Percentiles rank a stretch among this genome's conserved stretches.
phyloP scores from a whole-genome alignment of 768 basidiomycete genomes.

The Leccinum sublutescens region DNA sequence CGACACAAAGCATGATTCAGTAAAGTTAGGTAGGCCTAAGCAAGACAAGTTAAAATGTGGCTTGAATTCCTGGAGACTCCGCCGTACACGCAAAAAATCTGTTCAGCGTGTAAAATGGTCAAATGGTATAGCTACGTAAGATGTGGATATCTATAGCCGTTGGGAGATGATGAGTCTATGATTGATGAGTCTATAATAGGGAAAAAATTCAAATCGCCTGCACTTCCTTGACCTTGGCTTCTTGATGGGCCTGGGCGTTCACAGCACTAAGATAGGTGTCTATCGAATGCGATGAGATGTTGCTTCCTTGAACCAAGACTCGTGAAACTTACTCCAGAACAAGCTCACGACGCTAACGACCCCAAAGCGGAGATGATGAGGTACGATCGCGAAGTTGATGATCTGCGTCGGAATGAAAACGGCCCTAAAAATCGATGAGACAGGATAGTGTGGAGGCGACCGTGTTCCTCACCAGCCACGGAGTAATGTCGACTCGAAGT shows the following conservation, averaged over 20 bases:
- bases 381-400: slow-evolving; percentile 76
- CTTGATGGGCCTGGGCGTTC: slow-evolving; percentile 37
- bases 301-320: neutral
- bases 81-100: neutral
- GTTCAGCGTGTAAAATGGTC: neutral
- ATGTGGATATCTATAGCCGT: slow-evolving; percentile 8
- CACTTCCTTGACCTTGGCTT: neutral
- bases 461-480: slow-evolving; percentile 61
- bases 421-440: slow-evolving; percentile 40
- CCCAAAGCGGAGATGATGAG: slow-evolving; percentile 73
- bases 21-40: too few relatives aligned
- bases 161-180: slow-evolving; percentile 6
- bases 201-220: slow-evolving; percentile 1
- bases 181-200: neutral
- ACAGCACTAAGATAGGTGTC: slow-evolving; percentile 64
- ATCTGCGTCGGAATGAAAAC: slow-evolving; percentile 77
- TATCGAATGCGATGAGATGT: slow-evolving; percentile 21
- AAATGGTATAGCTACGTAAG: slow-evolving; percentile 10
- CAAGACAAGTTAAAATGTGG: neutral
- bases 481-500: slow-evolving; percentile 69
- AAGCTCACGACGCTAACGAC: slow-evolving; percentile 74
- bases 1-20: too few relatives aligned
- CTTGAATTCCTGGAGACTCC: neutral
- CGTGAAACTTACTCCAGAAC: slow-evolving; percentile 68
- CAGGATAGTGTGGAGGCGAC: neutral